Percentiles rank a stretch among this genome's conserved stretches.
Conservation (phyloP, 805 yeast species). For the Spathaspora girioi region DNA sequence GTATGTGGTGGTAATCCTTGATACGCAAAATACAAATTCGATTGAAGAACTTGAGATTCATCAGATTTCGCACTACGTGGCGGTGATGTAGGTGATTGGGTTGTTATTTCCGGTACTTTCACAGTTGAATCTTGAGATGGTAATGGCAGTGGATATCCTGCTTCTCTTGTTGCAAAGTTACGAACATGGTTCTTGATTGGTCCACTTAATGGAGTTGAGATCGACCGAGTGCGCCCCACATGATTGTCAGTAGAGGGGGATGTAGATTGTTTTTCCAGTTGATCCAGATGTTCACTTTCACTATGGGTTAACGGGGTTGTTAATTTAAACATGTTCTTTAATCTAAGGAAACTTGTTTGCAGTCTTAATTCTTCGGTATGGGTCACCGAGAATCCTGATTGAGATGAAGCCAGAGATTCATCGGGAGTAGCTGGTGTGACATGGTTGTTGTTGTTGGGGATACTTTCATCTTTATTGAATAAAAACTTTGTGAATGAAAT, state of each 20-base stretch:
- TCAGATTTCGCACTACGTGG: not conserved
- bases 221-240: not conserved
- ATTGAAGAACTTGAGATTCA: conserved; percentile 17
- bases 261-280: not conserved
- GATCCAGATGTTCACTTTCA: conserved; percentile 1
- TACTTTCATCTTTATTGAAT: conserved; percentile 17
- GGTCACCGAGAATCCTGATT: not conserved
- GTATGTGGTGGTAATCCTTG: conserved; percentile 59
- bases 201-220: conserved; percentile 2
- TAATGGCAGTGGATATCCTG: not conserved
- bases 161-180: not conserved
- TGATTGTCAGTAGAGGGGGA: not conserved
- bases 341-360: conserved; percentile 20
- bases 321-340: conserved; percentile 26
- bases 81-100: not conserved
- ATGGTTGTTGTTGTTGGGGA: conserved; percentile 2
- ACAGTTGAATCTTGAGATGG: not conserved
- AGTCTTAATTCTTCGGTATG: conserved; percentile 2
- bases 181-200: conserved; percentile 6
- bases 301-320: conserved; percentile 6
- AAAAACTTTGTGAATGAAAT: conserved; percentile 25
- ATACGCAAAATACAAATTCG: conserved; percentile 52
- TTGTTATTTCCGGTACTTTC: not conserved
- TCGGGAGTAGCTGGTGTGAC: conserved; percentile 4
- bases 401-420: not conserved